Conservation (phyloP, 495 filamentous ascomycete species). For the Neurospora sp. region DNA sequence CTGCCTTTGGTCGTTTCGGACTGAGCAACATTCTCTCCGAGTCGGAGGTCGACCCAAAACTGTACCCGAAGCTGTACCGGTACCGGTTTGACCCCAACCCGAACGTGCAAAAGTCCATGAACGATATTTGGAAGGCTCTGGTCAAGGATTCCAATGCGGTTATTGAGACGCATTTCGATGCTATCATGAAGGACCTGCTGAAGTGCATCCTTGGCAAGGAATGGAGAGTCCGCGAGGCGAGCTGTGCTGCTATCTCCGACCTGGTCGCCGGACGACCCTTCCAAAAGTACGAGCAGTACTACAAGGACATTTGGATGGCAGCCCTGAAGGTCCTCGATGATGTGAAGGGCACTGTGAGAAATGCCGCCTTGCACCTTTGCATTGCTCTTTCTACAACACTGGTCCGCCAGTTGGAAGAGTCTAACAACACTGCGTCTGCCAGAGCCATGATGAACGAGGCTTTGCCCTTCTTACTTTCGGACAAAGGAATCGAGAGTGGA, state of each 20-base stretch:
- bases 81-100: constrained; percentile 92
- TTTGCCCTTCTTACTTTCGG: constrained; percentile 83
- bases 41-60: constrained; percentile 79
- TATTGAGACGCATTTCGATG: constrained; percentile 66
- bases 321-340: constrained; percentile 86
- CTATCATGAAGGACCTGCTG: constrained; percentile 76
- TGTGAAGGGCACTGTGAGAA: constrained; percentile 81
- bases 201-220: constrained; percentile 79
- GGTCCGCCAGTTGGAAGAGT: constrained; percentile 75
- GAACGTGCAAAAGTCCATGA: constrained; percentile 89
- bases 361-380: constrained; percentile 70
- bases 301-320: constrained; percentile 71
- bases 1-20: constrained; percentile 89
- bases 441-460: constrained; percentile 70
- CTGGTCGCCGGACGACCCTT: constrained; percentile 66
- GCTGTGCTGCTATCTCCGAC: constrained; percentile 82
- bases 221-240: constrained; percentile 86
- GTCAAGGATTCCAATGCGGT: constrained; percentile 72
- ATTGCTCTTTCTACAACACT: constrained; percentile 71
- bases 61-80: constrained; percentile 88
- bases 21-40: constrained; percentile 85
- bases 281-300: constrained; percentile 70
- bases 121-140: constrained; percentile 88
- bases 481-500: constrained; percentile 75
- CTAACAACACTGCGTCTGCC: constrained; percentile 58